Base-by-base conservation (phyloP, 108 stramenopile genomes). In the Cyclotella sp. region DNA sequence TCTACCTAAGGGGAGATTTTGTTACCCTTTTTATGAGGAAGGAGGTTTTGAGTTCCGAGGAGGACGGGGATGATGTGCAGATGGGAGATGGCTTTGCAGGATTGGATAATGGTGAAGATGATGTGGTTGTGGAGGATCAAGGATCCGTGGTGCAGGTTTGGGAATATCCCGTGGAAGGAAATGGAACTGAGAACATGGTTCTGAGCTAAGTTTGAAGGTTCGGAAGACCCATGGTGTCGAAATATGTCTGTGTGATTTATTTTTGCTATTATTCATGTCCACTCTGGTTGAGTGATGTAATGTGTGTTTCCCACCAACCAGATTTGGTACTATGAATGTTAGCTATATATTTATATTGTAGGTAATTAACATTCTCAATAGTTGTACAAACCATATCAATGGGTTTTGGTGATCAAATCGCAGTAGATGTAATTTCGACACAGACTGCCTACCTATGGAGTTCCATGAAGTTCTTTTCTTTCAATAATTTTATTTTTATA, bases 1-100 rank as follows among this genome's bases (percentile, higher is more conserved):
- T 81, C 28, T 81, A 81, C 47, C 46, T 81, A 39, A 43, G 74
- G 27, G 79, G 68, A 22, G 79, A 81, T 46, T 81, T 76, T 45
- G 79, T 70, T 2, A 70, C 57, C 10, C 58, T 81, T 51, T 81
- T 66, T 58, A 11, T 63, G 27, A 62, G 43, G 55, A 59, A 58
- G 19, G 70, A 43, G 30, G 51, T 68, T 28, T 29, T 52, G 51
- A 53, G 29, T 34, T 13, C 45, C 22, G 8, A 9, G 4, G 68
- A 57, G 12, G 70, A 70, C 1, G 42, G 41, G 11, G 70, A 59
- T 41, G 70, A 58, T 70, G 70, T 22, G 3, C 45, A 45, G 24
- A 24, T 65, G 24, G 46, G 45, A 24, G 26, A 9, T 26, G 43
- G 11, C 0, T 45, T 45, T 47, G 44, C 26, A 7, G 64, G 16